These are phyloP conservation scores for Aspergillus brasiliensis DNA, from an alignment of 2,329 filamentous ascomycete genomes.

Conservation along the genomic window DNA sequence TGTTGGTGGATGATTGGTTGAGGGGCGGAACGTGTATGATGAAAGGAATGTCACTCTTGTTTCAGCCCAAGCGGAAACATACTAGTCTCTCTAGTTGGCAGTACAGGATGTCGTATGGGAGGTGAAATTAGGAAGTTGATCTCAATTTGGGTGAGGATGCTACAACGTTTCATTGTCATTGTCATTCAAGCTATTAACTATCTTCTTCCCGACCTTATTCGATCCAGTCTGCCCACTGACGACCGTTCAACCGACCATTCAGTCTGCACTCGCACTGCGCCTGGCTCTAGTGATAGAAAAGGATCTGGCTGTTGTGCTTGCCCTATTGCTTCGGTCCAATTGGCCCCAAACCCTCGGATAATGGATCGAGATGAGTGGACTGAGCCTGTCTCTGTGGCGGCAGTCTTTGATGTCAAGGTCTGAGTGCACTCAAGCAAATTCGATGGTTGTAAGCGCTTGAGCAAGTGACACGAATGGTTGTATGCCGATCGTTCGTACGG, in stretches of 20 bases:
- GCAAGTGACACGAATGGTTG: not conserved
- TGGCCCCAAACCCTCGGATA: not conserved
- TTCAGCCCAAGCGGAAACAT: not conserved
- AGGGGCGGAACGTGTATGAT: not conserved
- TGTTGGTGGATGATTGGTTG: not conserved
- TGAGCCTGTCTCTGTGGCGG: not conserved
- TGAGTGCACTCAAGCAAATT: not conserved
- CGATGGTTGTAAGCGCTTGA: not conserved
- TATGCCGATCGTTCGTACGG: not conserved
- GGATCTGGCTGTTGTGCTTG: not conserved
- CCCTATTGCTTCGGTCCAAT: not conserved
- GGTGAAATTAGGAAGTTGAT: too few species aligned
- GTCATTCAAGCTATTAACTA: not conserved
- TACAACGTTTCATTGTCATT: not conserved
- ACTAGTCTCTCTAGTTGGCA: too few species aligned
- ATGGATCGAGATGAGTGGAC: conserved; percentile 4
- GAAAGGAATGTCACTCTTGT: not conserved
- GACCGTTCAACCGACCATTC: conserved; percentile 10
- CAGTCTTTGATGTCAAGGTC: not conserved
- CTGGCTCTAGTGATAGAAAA: conserved; percentile 1
- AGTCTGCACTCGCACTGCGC: conserved; percentile 11
- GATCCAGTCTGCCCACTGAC: not conserved
- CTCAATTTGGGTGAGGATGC: not conserved
- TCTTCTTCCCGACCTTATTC: not conserved
- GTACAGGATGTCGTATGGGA: too few species aligned